Conservation (phyloP, 2,329 filamentous ascomycete genomes). For the Aureobasidium lini region DNA sequence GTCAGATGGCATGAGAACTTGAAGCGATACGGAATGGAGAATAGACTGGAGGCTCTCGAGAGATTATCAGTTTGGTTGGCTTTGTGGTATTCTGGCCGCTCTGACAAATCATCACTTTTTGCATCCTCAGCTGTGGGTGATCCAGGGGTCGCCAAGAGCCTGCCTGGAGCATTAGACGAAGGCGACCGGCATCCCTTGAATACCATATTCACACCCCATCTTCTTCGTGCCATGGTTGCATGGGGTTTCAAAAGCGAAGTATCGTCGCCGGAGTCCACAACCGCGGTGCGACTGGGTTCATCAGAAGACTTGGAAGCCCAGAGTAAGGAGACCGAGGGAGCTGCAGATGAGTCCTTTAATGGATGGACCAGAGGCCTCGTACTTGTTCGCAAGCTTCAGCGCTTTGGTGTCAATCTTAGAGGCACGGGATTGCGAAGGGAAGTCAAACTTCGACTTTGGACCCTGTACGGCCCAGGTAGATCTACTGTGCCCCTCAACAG, state of each 20-base stretch:
- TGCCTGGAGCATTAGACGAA: not conserved
- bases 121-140: not conserved
- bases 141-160: not conserved
- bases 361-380: conserved; percentile 26
- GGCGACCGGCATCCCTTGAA: not conserved
- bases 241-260: conserved; percentile 26
- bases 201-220: conserved; percentile 21
- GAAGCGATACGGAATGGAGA: conserved; percentile 51
- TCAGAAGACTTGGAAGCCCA: not conserved
- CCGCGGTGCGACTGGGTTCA: not conserved
- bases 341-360: not conserved
- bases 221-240: conserved; percentile 25
- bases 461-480: conserved; percentile 27
- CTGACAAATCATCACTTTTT: not conserved
- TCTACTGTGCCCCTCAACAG: conserved; percentile 10
- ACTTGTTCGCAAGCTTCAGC: conserved; percentile 22
- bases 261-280: not conserved
- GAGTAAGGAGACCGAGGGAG: not conserved
- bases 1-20: conserved; percentile 51
- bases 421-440: conserved; percentile 19
- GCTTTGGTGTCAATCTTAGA: conserved; percentile 20
- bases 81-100: not conserved
- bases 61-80: conserved; percentile 47
- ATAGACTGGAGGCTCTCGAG: conserved; percentile 45
- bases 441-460: conserved; percentile 26